Evolutionary conservation across 331 rosid genomes (phyloP), one percentile per base, ranked within the genome.

Genomic region (Prunus yedoensis): DNA sequence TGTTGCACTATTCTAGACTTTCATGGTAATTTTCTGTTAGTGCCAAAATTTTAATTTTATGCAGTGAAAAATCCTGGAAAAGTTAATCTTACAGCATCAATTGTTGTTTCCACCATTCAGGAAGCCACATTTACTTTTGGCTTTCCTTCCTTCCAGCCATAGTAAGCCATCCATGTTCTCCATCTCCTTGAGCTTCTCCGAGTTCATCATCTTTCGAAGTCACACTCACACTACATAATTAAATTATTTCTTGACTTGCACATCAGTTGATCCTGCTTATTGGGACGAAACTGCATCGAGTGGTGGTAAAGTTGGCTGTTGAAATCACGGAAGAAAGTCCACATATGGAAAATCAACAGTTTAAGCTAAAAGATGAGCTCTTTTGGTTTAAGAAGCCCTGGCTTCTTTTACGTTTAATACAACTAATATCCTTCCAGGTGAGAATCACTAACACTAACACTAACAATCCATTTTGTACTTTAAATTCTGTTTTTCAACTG

Each of bases 381-480:
- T 94, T 92, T 77, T 94, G 99, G 99, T 92, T 94, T 84, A 88
- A 93, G 79, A 94, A 81, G 69, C 99, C 99, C 10, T 79, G 86
- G 89, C 82, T 92, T 75, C 89, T 94, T 51, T 81, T 94, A 68
- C 74, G 83, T 82, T 51, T 89, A 68, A 89, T 91, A 67, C 96
- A 94, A 21, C 76, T 94, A 61, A 90, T 92, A 84, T 89, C 96
- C 65, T 94, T 90, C 83, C 91, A 90, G 90, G 98, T 88, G 63
- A 52, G 87, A 23, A 20, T 57, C 47, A 58, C 52, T 20, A 38
- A 15, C 59, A 58, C 52, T 20, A 38, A 15, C 59, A 58, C 52
- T 20, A 38, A 18, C 59, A 52, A 38, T 30, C 57, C 43, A 20
- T 47, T 23, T 79, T 51, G 57, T 15, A 10, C n/a, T 47, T 17